A percentile compares a stretch with the other conserved stretches of the same genome.
These are phyloP conservation scores for Nannochloris sp. DNA, from an alignment of 139 green algal genomes.

Conservation along the genomic window DNA sequence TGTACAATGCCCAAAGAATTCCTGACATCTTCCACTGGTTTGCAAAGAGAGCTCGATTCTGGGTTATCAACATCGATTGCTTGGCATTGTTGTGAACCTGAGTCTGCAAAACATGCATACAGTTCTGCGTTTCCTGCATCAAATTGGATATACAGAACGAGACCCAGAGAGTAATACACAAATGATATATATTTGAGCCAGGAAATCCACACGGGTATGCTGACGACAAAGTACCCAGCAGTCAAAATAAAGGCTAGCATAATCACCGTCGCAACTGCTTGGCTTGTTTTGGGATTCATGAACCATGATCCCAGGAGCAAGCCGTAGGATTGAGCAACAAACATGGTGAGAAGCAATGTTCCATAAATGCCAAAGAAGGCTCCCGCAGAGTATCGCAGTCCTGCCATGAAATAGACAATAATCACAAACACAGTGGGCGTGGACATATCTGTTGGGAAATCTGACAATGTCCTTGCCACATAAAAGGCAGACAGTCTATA, in stretches of 20 bases:
- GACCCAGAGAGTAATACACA: constrained; percentile 39
- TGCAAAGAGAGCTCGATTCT: constrained; percentile 7
- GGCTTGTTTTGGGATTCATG: constrained; percentile 51
- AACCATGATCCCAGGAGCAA: constrained; percentile 62
- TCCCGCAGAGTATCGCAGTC: constrained; percentile 24
- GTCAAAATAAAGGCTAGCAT: constrained; percentile 41
- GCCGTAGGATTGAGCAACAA: constrained; percentile 51
- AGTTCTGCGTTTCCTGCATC: constrained; percentile 9
- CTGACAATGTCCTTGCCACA: constrained; percentile 44
- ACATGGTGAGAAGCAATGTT: constrained; percentile 40
- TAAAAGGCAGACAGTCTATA: constrained; percentile 81
- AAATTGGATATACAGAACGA: constrained; percentile 22
- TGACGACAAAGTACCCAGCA: constrained; percentile 38
- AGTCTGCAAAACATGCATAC: constrained; percentile 16
- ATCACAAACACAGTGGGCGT: constrained; percentile 52
- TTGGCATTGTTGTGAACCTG: constrained; percentile 5
- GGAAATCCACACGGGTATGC: constrained; percentile 39
- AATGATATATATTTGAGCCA: constrained; percentile 53
- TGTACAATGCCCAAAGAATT: constrained; percentile 11
- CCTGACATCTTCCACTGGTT: constrained; percentile 12
- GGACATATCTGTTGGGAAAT: constrained; percentile 69
- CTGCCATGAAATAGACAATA: constrained; percentile 46
- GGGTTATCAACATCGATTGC: neutral
- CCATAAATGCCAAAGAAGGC: constrained; percentile 61
- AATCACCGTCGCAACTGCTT: constrained; percentile 54